Evolutionary conservation across 441 rosid species (phyloP), one percentile per base, ranked within the genome.

Genomic region (Brassica hybrid): DNA sequence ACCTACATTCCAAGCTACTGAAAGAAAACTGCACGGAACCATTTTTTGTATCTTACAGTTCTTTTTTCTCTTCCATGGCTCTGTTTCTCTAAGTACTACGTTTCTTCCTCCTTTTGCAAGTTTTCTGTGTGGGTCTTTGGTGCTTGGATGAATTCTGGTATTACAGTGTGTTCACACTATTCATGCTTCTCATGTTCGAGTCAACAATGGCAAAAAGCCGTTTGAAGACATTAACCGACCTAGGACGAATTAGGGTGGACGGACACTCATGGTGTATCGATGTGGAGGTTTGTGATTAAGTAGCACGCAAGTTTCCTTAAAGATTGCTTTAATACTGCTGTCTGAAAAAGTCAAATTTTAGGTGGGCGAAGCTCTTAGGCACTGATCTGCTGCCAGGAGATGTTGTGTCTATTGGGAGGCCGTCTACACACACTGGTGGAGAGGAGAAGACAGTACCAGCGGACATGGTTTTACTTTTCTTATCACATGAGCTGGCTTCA

Each of bases 131-230:
- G 73, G 97, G 98, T 62, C 97, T 95, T 71, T 95, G 99, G 99
- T 93, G 99, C 80, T 86, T 94, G 87, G 98, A 94, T 74, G 98
- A 94, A 75, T 94, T 87, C 78, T 94, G 98, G 99, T 96, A 96
- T 82, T 96, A 96, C 91, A 96, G 98, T 86, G 83, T 96, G 85
- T 94, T 96, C 88, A 96, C 99, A 73, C 86, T 96, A 36, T 96
- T 96, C 86, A 96, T 94, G 98, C 94, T 96, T 81, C 91, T 96
- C 82, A 92, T 96, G 97, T 96, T 96, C 71, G 99, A 96, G 86
- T 91, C 98, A 80, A 96, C 99, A 69, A 96, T 96, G 99, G 98
- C 98, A 67, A 96, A 96, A 83, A 89, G 97, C 81, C 91, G 98
- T 79, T 83, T 96, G 80, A 96, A 91, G 87, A 94, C 99, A 71